phyloP scores from a whole-genome alignment of 768 basidiomycete genomes.

The Mrakia gelida region DNA sequence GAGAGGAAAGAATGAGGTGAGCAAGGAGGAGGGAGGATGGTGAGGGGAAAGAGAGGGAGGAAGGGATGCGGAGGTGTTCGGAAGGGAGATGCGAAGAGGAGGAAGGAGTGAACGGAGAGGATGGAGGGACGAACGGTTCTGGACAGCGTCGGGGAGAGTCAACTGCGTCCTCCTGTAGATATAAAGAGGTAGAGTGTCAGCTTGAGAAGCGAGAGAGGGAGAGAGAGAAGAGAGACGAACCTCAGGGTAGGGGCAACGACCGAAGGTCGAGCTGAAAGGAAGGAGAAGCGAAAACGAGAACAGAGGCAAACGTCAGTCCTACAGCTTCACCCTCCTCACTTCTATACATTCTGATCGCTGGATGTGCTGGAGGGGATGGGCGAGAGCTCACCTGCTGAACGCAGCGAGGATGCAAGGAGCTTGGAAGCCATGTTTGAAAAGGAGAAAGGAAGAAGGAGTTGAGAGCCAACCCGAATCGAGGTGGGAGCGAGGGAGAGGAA shows the following conservation, averaged over 20 bases:
- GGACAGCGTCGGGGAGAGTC: not conserved
- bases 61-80: not conserved
- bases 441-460: not conserved
- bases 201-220: not conserved
- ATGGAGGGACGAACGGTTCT: not conserved
- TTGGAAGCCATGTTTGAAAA: not conserved
- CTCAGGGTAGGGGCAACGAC: not conserved
- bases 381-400: slow-evolving; percentile 1
- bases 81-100: slow-evolving; percentile 4
- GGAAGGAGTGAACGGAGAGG: not conserved
- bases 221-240: not conserved
- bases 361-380: not conserved
- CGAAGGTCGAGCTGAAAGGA: not conserved
- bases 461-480: not conserved
- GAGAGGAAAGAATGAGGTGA: not conserved
- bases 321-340: not conserved
- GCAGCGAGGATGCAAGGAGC: not conserved
- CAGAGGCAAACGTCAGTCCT: not conserved
- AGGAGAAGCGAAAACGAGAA: not conserved
- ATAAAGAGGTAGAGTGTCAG: not conserved
- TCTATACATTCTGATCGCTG: not conserved
- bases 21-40: not conserved
- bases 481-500: not conserved
- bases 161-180: not conserved
- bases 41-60: not conserved